phyloP scores from a whole-genome alignment of 306 rosid genomes.

The Erythrophleum fordii region DNA sequence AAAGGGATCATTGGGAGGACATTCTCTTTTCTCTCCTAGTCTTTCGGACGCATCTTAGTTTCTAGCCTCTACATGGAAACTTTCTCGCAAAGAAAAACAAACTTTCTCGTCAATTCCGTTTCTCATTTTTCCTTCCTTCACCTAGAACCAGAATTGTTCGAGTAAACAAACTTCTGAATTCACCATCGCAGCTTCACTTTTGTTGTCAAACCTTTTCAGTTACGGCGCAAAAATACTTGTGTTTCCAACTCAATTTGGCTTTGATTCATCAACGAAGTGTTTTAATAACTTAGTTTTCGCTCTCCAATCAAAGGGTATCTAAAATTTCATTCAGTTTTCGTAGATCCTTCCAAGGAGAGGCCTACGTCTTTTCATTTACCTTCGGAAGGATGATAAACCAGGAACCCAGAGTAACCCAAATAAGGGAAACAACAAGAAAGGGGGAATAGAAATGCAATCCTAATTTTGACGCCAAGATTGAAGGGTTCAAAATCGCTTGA shows the following conservation, averaged over 20 bases:
- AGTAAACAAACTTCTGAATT: neutral
- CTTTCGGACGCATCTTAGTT: neutral
- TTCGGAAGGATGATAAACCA: neutral
- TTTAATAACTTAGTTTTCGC: neutral
- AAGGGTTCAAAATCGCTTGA: neutral
- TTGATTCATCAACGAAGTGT: neutral
- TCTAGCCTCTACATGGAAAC: neutral
- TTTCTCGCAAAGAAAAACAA: neutral
- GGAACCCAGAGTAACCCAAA: no score
- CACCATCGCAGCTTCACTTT: neutral
- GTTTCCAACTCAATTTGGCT: neutral
- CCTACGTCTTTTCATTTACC: neutral
- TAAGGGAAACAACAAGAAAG: no score
- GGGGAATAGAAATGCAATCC: no score
- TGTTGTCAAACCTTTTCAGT: neutral
- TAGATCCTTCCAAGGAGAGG: constrained; percentile 4
- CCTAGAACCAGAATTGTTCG: neutral
- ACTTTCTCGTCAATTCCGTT: neutral
- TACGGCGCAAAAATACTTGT: neutral
- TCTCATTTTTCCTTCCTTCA: neutral
- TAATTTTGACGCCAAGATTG: neutral
- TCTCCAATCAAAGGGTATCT: constrained; percentile 9
- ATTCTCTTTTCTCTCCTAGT: neutral
- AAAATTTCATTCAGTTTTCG: constrained; percentile 1
- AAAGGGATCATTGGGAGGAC: neutral